Percentiles rank a stretch among this genome's conserved stretches.
These are phyloP conservation scores for Paspalum vaginatum DNA, from an alignment of 176 grass and related monocot genomes.

Conservation along the genomic window DNA sequence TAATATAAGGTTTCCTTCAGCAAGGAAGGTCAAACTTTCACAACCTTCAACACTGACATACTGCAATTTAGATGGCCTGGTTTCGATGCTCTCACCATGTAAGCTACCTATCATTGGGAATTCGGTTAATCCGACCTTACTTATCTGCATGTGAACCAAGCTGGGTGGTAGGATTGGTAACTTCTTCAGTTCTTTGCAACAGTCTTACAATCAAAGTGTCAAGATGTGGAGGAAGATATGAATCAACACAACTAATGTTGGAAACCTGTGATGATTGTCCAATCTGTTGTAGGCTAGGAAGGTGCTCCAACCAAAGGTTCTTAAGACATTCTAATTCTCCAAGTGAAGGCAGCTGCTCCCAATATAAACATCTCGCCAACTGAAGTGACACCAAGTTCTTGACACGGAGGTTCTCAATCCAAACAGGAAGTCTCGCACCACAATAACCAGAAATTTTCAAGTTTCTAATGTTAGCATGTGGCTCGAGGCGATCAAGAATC, in stretches of 20 bases:
- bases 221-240: slow-evolving; percentile 30
- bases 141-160: slow-evolving; percentile 22
- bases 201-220: slow-evolving; percentile 7
- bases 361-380: slow-evolving; percentile 25
- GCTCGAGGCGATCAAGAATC: slow-evolving; percentile 35
- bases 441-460: slow-evolving; percentile 31
- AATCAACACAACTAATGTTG: neutral
- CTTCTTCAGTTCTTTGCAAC: slow-evolving; percentile 20
- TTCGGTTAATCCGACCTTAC: slow-evolving; percentile 11
- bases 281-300: slow-evolving; percentile 23
- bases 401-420: slow-evolving; percentile 4
- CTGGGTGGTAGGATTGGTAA: slow-evolving; percentile 39
- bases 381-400: slow-evolving; percentile 29
- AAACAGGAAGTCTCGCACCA: slow-evolving; percentile 21
- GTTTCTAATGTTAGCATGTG: slow-evolving; percentile 14
- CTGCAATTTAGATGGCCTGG: neutral
- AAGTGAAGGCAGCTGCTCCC: slow-evolving; percentile 32
- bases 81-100: neutral
- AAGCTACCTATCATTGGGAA: slow-evolving; percentile 23
- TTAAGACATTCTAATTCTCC: neutral
- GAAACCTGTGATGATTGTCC: slow-evolving; percentile 15
- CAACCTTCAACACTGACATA: neutral
- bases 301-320: slow-evolving; percentile 22
- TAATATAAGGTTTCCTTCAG: slow-evolving; percentile 17
- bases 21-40: slow-evolving; percentile 10